Percentiles rank a stretch among this genome's conserved stretches.
Conservation (phyloP, 2,329 filamentous ascomycete genomes). For the Hypoxylon sp. region DNA sequence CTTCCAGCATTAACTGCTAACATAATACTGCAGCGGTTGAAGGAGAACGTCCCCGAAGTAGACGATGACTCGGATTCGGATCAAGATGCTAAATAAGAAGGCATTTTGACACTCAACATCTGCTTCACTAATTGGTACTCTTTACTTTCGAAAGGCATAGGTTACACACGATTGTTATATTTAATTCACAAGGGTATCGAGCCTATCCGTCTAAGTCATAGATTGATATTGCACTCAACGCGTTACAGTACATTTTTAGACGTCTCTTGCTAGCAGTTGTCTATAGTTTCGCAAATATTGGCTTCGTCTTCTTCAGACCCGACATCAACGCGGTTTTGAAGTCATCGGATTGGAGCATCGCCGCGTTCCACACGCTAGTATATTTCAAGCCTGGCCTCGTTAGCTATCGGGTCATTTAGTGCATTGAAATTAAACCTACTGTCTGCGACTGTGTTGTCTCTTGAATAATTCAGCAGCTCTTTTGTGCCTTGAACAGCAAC, state of each 20-base stretch:
- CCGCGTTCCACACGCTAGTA: slow-evolving; percentile 87
- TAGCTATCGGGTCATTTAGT: slow-evolving; percentile 27
- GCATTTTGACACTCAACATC: neutral
- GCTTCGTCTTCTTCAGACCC: slow-evolving; percentile 79
- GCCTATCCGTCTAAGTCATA: neutral
- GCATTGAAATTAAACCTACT: slow-evolving; percentile 58
- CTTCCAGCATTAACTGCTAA: slow-evolving; percentile 31
- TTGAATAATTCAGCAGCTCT: slow-evolving; percentile 55
- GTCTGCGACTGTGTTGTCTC: slow-evolving; percentile 80
- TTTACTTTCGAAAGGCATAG: too few relatives aligned
- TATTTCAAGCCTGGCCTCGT: slow-evolving; percentile 71
- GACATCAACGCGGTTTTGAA: slow-evolving; percentile 77
- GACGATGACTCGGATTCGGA: slow-evolving; percentile 62
- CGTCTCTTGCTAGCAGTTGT: neutral
- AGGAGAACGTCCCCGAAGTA: slow-evolving; percentile 60
- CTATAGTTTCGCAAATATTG: slow-evolving; percentile 85
- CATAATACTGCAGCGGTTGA: slow-evolving; percentile 54
- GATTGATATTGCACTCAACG: slow-evolving; percentile 5
- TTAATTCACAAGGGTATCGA: slow-evolving; percentile 4
- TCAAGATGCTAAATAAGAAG: slow-evolving; percentile 45
- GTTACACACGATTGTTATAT: too few relatives aligned
- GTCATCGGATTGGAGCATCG: slow-evolving; percentile 82
- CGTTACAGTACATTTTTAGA: slow-evolving; percentile 1
- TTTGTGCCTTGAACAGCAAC: slow-evolving; percentile 57
- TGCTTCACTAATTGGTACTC: neutral